Percentiles rank a stretch among this genome's conserved stretches.
Evolutionary conservation across 2,329 filamentous ascomycete genomes (phyloP).

Genomic region (Chaetomiaceae sp.): DNA sequence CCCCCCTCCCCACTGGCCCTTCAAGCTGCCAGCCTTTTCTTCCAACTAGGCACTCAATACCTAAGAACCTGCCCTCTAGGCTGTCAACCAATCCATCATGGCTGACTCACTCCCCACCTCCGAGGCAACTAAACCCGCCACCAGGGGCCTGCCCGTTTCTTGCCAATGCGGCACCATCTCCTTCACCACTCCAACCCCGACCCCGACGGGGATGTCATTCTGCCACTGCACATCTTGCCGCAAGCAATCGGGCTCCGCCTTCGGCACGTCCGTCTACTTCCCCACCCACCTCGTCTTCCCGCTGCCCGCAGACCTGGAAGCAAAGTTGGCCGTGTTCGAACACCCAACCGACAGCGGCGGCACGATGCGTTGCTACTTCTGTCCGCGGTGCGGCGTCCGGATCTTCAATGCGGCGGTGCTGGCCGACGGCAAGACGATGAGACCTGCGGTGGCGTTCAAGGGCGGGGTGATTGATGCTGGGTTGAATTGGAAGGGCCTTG

Average conservation of each 20-base stretch:
- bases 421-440: not conserved
- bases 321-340: not conserved
- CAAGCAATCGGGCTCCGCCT: not conserved
- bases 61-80: too few relatives aligned
- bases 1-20: too few relatives aligned
- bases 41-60: too few relatives aligned
- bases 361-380: conserved; percentile 2
- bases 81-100: too few relatives aligned
- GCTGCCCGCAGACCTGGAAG: not conserved
- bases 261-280: not conserved
- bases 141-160: not conserved
- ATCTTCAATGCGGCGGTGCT: not conserved
- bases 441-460: not conserved
- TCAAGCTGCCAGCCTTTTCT: too few relatives aligned
- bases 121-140: too few relatives aligned
- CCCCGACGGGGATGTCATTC: not conserved
- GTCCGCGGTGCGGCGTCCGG: not conserved
- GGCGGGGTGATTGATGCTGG: not conserved
- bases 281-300: not conserved
- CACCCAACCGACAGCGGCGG: conserved; percentile 4
- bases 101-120: not conserved
- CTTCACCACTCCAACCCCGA: not conserved
- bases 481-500: not conserved
- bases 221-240: not conserved
- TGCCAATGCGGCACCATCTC: not conserved